Base-by-base conservation (phyloP, 176 grass and related monocot species). In the Bothriochloa decipiens region DNA sequence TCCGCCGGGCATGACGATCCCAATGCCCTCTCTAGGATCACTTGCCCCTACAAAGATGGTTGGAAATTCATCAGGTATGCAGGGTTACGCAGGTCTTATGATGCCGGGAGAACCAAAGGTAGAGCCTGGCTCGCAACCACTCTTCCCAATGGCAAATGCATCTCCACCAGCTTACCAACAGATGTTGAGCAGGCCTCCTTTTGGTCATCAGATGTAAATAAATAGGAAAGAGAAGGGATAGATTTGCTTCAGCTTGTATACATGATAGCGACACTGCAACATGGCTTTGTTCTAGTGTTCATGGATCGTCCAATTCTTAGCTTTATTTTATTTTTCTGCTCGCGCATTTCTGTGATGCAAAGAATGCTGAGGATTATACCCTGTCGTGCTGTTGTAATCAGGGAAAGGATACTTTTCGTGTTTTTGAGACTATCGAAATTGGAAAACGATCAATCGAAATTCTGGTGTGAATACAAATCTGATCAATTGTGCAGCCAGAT, bases 161-260 rank as follows among this genome's bases (percentile, higher is more conserved):
- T 41, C 42, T 11, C 35, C 88, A 10, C 58, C 53, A 40, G 53
- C 79, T 68, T 99, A 94, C 85, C 93, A 91, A 26, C 87, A 94
- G 81, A 92, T 99, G 76, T 91, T 95, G 89, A 93, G 72, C 58
- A 90, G 89, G 65, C 86, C 85, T 72, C 87, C 90, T 71, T 90
- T 91, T 79, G 91, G 91, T 29, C 85, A 75, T 83, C 91, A 90
- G 71, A 91, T 95, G 93, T 95, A 93, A 94, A 93, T 88, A 93
- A 93, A 86, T 89, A 83, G 81, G 69, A 92, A 71, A 80, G 62
- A 90, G 72, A 85, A 55, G 1, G 8, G 46, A 80, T 83, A 90
- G 88, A 81, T 90, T 78, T 85, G 50, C 57, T 84, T 85, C 81
- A 75, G 62, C 69, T 87, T 81, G 55, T 82, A 89, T 85, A 85